These are phyloP conservation scores for Fusarium subtropicale DNA, from an alignment of 2,329 filamentous ascomycete species.

Conservation along the genomic window DNA sequence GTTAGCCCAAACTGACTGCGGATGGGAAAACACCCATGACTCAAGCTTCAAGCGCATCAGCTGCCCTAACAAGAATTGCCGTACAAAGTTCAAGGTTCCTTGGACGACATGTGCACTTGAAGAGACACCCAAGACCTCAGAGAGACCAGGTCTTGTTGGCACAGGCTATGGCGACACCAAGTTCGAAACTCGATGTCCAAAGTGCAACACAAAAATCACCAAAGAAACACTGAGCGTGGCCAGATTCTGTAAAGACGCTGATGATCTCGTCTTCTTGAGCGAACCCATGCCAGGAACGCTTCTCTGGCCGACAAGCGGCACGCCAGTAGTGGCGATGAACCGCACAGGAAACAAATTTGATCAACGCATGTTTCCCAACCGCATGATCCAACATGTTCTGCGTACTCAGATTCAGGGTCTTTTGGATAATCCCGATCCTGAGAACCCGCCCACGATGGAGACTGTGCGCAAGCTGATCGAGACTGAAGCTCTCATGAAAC, in stretches of 20 bases:
- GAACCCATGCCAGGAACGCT: constrained; percentile 76
- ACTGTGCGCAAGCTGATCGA: constrained; percentile 62
- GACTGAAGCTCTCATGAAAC: constrained; percentile 57
- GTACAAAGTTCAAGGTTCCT: constrained; percentile 53
- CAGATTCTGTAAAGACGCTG: constrained; percentile 68
- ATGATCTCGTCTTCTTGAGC: constrained; percentile 55
- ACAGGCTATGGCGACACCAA: constrained; percentile 70
- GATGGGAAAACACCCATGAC: constrained; percentile 68
- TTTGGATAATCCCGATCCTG: constrained; percentile 43
- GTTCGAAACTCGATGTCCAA: constrained; percentile 62
- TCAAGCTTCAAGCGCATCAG: constrained; percentile 55
- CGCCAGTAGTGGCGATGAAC: constrained; percentile 50
- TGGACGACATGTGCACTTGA: constrained; percentile 63
- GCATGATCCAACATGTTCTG: constrained; percentile 62
- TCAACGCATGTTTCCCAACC: constrained; percentile 67
- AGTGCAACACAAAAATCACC: constrained; percentile 63
- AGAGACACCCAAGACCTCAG: constrained; percentile 19
- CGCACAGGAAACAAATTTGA: not conserved
- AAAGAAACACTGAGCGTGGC: constrained; percentile 67
- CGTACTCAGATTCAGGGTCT: constrained; percentile 57
- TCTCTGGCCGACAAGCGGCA: constrained; percentile 64
- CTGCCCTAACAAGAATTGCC: constrained; percentile 56
- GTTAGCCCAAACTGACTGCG: constrained; percentile 56
- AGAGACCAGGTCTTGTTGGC: constrained; percentile 55
- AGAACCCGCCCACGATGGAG: constrained; percentile 58